phyloP scores from a whole-genome alignment of 2,329 filamentous ascomycete genomes.

The Penicillium oxalicum region DNA sequence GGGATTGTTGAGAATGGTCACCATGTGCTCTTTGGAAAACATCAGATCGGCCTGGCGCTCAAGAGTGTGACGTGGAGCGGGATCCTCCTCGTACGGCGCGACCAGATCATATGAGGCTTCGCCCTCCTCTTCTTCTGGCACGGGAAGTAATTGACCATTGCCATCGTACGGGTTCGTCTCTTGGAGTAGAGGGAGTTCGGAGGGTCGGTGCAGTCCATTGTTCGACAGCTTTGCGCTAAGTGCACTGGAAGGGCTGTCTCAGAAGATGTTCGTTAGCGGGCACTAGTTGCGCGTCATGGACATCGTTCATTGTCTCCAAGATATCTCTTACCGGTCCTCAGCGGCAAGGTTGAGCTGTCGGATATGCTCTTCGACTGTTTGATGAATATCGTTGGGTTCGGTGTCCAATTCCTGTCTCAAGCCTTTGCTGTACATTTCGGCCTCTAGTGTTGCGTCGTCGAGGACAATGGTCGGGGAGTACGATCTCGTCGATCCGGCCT shows the following conservation, averaged over 20 bases:
- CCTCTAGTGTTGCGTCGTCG: slow-evolving; percentile 5
- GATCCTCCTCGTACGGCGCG: slow-evolving; percentile 21
- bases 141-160: slow-evolving; percentile 19
- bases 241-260: slow-evolving; percentile 1
- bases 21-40: slow-evolving; percentile 60
- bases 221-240: slow-evolving; percentile 14
- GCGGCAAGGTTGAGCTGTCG: background rate
- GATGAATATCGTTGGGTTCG: background rate
- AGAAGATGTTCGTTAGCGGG: slow-evolving; percentile 3
- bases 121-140: slow-evolving; percentile 18
- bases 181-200: slow-evolving; percentile 23
- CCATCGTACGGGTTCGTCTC: slow-evolving; percentile 21
- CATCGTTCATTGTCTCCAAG: background rate
- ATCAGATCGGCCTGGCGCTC: slow-evolving; percentile 59
- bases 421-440: background rate
- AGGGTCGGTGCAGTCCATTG: slow-evolving; percentile 18
- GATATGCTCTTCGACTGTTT: background rate
- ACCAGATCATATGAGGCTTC: slow-evolving; percentile 31
- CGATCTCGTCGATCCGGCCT: slow-evolving; percentile 7
- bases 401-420: background rate
- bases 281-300: too few species aligned
- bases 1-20: slow-evolving; percentile 59
- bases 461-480: slow-evolving; percentile 12
- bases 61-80: slow-evolving; percentile 43
- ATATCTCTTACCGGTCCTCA: slow-evolving; percentile 4